A percentile compares a stretch with the other conserved stretches of the same genome.
phyloP scores from a whole-genome alignment of 73 alveolate species.

The Uronychia binucleata region DNA sequence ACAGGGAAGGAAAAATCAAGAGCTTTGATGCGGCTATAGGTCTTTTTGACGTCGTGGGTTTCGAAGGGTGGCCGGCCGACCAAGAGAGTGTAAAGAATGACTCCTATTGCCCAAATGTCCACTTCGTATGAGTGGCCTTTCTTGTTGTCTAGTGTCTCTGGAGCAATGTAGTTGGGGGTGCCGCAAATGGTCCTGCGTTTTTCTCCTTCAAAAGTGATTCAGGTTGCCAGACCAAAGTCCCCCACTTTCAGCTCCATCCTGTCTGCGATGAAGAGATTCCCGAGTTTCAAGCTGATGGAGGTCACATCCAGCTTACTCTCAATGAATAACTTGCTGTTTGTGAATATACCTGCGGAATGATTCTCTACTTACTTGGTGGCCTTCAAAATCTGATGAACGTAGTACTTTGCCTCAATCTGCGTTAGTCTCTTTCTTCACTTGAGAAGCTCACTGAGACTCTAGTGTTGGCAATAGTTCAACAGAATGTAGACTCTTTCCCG shows the following conservation, averaged over 20 bases:
- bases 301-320: constrained; percentile 39
- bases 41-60: constrained; percentile 80
- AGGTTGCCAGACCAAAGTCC: constrained; percentile 81
- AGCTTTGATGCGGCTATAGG: constrained; percentile 73
- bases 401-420: constrained; percentile 76
- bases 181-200: constrained; percentile 90
- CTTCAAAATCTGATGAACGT: constrained; percentile 48
- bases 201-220: constrained; percentile 74
- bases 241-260: constrained; percentile 82
- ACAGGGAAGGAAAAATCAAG: constrained; percentile 63
- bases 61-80: constrained; percentile 92
- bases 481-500: constrained; percentile 65
- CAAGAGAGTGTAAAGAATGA: constrained; percentile 76
- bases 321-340: constrained; percentile 72
- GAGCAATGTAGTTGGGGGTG: constrained; percentile 91
- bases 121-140: constrained; percentile 90
- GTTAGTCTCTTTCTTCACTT: constrained; percentile 67
- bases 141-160: constrained; percentile 83
- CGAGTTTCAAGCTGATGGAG: constrained; percentile 64
- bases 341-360: constrained; percentile 59
- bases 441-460: constrained; percentile 63
- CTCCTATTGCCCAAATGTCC: constrained; percentile 92
- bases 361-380: constrained; percentile 66
- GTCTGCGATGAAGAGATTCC: constrained; percentile 71
- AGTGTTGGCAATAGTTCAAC: constrained; percentile 66